phyloP scores from a whole-genome alignment of 192 early-diverging fungal genomes.

The Backusella morwellensis region DNA sequence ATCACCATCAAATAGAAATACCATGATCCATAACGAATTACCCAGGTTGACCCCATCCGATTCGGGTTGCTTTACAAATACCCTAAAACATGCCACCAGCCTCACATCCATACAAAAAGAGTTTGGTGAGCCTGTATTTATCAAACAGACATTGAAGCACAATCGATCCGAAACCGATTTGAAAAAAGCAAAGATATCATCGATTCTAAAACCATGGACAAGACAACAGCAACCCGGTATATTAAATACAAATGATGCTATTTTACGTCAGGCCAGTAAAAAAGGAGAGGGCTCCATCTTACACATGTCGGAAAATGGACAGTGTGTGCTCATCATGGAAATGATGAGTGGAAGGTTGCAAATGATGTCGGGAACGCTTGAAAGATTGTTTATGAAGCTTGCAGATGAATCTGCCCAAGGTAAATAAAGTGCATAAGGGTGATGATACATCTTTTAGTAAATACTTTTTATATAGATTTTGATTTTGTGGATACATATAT shows the following conservation, averaged over 20 bases:
- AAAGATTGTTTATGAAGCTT: constrained; percentile 60
- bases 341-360: constrained; percentile 47
- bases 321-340: constrained; percentile 60
- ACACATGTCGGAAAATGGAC: constrained; percentile 51
- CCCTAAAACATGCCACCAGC: neutral
- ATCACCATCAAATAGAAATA: constrained; percentile 26
- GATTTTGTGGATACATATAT: constrained; percentile 71
- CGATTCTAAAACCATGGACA: constrained; percentile 8
- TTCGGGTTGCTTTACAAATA: constrained; percentile 2
- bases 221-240: neutral
- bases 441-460: neutral
- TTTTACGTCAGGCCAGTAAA: neutral
- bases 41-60: neutral
- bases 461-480: constrained; percentile 38
- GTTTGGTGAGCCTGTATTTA: constrained; percentile 25
- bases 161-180: constrained; percentile 28
- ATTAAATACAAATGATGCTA: constrained; percentile 4
- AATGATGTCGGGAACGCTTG: constrained; percentile 59
- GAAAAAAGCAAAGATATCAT: neutral
- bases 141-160: constrained; percentile 25
- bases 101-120: constrained; percentile 20
- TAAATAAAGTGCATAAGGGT: constrained; percentile 5
- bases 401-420: constrained; percentile 64
- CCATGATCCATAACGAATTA: constrained; percentile 3
- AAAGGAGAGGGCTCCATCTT: constrained; percentile 27